These are phyloP conservation scores for Canavalia gladiata DNA, from an alignment of 306 rosid genomes.

Conservation along the genomic window DNA sequence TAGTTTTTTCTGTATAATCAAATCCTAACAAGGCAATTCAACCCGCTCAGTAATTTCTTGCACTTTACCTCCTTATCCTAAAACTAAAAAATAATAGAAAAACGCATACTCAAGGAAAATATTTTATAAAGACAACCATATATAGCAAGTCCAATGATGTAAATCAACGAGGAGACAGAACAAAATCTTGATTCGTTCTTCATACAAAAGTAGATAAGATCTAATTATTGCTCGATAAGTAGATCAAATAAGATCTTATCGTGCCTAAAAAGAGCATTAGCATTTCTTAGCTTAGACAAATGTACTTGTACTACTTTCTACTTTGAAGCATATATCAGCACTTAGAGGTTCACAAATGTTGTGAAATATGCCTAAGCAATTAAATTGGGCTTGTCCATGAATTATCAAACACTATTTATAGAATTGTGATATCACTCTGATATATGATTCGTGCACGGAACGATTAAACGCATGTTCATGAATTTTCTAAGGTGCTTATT, in stretches of 20 bases:
- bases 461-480: conserved; percentile 15
- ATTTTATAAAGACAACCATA: background rate
- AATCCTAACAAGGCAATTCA: background rate
- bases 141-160: conserved; percentile 17
- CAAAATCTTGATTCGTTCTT: background rate
- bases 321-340: background rate
- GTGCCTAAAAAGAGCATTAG: background rate
- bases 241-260: background rate
- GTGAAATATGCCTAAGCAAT: background rate
- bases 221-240: background rate
- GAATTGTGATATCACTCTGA: background rate
- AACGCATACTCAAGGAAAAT: background rate
- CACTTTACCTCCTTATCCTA: no score
- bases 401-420: background rate
- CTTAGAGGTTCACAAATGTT: background rate
- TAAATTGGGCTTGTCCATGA: conserved; percentile 8
- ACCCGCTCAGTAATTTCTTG: no score
- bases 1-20: background rate
- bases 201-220: background rate
- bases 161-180: conserved; percentile 29
- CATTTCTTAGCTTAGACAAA: background rate
- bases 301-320: background rate
- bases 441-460: conserved; percentile 44
- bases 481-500: conserved; percentile 4
- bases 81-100: no score